Evolutionary conservation across 2,329 filamentous ascomycete genomes (phyloP), one percentile per base, ranked within the genome.

Genomic region (Lizonia empirigonia): DNA sequence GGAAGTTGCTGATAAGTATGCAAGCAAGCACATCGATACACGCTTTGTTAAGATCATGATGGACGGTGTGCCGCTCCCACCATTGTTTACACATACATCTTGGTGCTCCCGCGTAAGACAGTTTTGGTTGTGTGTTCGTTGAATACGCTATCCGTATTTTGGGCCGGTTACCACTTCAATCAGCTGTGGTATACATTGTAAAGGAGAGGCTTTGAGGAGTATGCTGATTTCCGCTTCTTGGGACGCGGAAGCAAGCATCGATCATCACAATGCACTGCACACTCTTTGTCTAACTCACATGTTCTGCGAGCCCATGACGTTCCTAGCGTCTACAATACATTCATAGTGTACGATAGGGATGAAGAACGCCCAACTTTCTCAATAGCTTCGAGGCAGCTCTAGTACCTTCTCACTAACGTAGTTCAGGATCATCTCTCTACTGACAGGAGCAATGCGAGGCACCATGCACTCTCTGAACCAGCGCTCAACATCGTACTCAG

Each of bases 351-450:
- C 22, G 7, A 39, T 12, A 2, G 20, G 22, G 27, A 23, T 27
- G 5, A 4, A 27, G 3, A 4, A 10, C 12, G 13, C 18, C 5
- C 18, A 4, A 7, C 23, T n/a, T 19, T 27, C 16, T 55, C 44
- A 89, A 58, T 90, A 91, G 63, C 86, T 90, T 51, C 84, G 77
- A 1, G 87, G 88, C 20, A 90, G 62, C 3, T 79, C 74, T n/a
- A 90, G 70, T 0, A 83, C 86, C 73, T 83, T 88, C 68, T 90
- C 87, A 2, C 81, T 79, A 10, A 90, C 81, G 67, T 85, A 90
- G 59, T 90, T 90, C 76, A 89, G 75, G 44, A 90, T 88, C 88
- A 90, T 90, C 74, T 90, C 88, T 46, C 80, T 69, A 58, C 80
- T 83, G 5, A 85, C 80, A 0, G 83, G 83, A 2, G 83, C 83